A percentile compares a stretch with the other conserved stretches of the same genome.
These are phyloP conservation scores for Echeveria elegans DNA, from an alignment of 164 flowering plant genomes.

Conservation along the genomic window DNA sequence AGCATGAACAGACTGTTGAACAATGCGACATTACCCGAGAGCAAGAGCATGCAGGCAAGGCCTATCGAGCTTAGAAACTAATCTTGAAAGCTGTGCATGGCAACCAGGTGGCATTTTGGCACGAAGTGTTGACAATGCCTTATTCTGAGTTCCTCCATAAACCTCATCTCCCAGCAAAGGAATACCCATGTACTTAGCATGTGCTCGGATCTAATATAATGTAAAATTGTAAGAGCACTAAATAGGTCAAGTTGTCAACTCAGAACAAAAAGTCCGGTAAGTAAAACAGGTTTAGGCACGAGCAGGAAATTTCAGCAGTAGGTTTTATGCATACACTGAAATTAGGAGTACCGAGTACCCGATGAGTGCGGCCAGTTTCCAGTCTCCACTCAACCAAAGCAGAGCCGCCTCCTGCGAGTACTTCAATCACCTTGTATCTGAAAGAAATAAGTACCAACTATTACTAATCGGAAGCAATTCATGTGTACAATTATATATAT, in stretches of 20 bases:
- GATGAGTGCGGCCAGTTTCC: conserved; percentile 98
- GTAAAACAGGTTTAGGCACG: background rate
- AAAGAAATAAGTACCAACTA: background rate
- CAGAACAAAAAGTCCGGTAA: background rate
- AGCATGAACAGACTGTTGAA: background rate
- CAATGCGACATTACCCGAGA: conserved; percentile 48
- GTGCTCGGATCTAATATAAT: conserved; percentile 68
- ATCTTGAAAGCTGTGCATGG: conserved; percentile 31
- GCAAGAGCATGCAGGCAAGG: conserved; percentile 90
- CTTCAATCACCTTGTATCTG: conserved; percentile 80
- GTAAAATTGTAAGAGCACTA: background rate
- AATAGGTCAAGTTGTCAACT: too few species aligned
- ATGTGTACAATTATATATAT: background rate
- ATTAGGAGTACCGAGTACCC: conserved; percentile 34
- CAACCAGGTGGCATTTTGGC: conserved; percentile 31
- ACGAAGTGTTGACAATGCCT: conserved; percentile 70
- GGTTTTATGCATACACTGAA: too few species aligned
- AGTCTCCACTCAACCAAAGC: conserved; percentile 94
- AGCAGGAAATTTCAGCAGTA: too few species aligned
- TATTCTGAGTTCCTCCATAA: conserved; percentile 79
- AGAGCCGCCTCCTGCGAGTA: conserved; percentile 75
- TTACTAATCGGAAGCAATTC: background rate
- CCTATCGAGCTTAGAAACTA: conserved; percentile 54
- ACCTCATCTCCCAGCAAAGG: conserved; percentile 93
- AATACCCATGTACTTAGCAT: conserved; percentile 77